Percentiles rank a stretch among this genome's conserved stretches.
Evolutionary conservation across 208 protist genomes (phyloP).

Genomic region (Acanthamoeba healyi): DNA sequence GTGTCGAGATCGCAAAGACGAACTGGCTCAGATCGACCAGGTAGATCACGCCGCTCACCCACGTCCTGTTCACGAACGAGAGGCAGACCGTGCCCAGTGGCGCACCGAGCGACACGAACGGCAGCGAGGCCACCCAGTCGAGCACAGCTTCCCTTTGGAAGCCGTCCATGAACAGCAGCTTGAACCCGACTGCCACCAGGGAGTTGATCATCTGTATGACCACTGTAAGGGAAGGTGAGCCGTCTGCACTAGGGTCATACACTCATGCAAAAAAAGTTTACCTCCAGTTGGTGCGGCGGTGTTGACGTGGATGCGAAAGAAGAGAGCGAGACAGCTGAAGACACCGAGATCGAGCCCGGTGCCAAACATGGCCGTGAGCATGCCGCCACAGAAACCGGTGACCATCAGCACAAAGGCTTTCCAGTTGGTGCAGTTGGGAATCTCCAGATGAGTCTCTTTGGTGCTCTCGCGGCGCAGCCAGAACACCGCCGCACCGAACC

Average conservation of each 20-base stretch:
- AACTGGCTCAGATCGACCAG: neutral
- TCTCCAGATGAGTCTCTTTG: conserved; percentile 5
- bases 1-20: neutral
- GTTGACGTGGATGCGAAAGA: conserved; percentile 73
- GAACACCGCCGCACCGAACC: conserved; percentile 44
- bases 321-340: conserved; percentile 53
- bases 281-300: conserved; percentile 70
- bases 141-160: neutral
- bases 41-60: conserved; percentile 7
- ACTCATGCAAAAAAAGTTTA: neutral
- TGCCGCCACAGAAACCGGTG: conserved; percentile 56
- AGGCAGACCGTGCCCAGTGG: conserved; percentile 37
- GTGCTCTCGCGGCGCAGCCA: conserved; percentile 23
- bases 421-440: conserved; percentile 47
- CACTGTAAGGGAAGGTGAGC: neutral
- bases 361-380: conserved; percentile 67
- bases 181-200: conserved; percentile 2
- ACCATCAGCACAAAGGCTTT: conserved; percentile 44
- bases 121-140: conserved; percentile 11
- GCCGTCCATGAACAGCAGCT: conserved; percentile 4
- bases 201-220: conserved; percentile 63
- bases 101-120: conserved; percentile 2
- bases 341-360: conserved; percentile 51
- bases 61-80: neutral
- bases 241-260: neutral